Evolutionary conservation across 2,329 filamentous ascomycete genomes (phyloP).

Genomic region (Paramyrothecium roridum): DNA sequence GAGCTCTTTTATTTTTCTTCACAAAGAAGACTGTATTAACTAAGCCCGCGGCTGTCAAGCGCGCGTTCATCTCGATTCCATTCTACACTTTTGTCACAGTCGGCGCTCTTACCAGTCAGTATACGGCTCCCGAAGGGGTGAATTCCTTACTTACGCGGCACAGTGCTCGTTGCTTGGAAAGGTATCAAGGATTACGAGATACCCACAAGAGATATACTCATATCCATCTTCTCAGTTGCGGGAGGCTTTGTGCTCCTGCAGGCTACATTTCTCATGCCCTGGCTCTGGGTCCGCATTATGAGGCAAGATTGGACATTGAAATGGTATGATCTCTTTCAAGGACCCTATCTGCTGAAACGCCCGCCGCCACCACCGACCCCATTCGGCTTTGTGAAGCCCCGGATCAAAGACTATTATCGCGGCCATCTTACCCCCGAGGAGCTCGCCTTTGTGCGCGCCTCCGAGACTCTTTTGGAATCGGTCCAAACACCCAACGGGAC

Average conservation of each 20-base stretch:
- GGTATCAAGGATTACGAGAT: constrained; percentile 23
- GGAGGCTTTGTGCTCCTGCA: constrained; percentile 37
- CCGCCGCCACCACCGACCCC: constrained; percentile 30
- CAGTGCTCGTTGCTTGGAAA: constrained; percentile 51
- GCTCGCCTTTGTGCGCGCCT: constrained; percentile 32
- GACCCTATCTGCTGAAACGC: constrained; percentile 42
- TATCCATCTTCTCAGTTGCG: constrained; percentile 41
- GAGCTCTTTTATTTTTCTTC: constrained; percentile 26
- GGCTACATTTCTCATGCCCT: constrained; percentile 49
- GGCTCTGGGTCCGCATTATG: constrained; percentile 46
- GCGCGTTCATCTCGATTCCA: constrained; percentile 30
- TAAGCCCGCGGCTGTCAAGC: constrained; percentile 22
- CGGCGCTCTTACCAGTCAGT: constrained; percentile 29
- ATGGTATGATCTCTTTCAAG: constrained; percentile 43
- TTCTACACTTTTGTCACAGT: constrained; percentile 35
- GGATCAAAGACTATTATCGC: constrained; percentile 45
- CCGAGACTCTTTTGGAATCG: constrained; percentile 28
- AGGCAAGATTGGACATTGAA: constrained; percentile 49
- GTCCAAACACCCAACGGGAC: constrained; percentile 22
- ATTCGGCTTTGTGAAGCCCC: constrained; percentile 35
- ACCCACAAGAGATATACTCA: constrained; percentile 16
- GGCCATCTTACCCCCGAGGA: constrained; percentile 45
- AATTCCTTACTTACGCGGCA: constrained; percentile 3
- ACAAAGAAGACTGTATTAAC: constrained; percentile 29
- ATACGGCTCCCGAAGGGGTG: neutral